Percentiles rank a stretch among this genome's conserved stretches.
phyloP scores from a whole-genome alignment of 2,329 filamentous ascomycete species.

The Microdochium nivale region DNA sequence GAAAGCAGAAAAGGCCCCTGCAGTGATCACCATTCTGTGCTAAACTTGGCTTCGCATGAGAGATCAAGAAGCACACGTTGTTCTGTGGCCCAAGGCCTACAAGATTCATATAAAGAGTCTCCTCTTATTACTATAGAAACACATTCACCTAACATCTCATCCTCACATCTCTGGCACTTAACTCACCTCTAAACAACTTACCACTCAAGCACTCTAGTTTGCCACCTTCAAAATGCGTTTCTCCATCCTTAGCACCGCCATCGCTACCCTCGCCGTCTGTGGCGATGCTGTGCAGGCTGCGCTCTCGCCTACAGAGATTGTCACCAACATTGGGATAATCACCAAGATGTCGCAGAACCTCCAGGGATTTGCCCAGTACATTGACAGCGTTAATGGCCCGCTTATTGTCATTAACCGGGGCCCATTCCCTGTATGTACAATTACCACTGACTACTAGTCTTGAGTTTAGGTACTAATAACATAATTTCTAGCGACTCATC shows the following conservation, averaged over 20 bases:
- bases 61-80: too few relatives aligned
- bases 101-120: too few relatives aligned
- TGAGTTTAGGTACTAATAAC: not conserved
- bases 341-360: conserved; percentile 16
- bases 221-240: conserved; percentile 6
- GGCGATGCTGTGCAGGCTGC: conserved; percentile 7
- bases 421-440: conserved; percentile 19
- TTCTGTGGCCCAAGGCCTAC: too few relatives aligned
- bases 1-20: too few relatives aligned
- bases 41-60: too few relatives aligned
- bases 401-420: conserved; percentile 17
- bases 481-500: conserved; percentile 11
- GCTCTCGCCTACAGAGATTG: conserved; percentile 10
- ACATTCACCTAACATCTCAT: too few relatives aligned
- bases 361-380: conserved; percentile 14
- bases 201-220: not conserved
- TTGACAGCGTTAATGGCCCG: conserved; percentile 15
- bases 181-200: not conserved
- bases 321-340: conserved; percentile 12
- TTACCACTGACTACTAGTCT: too few relatives aligned
- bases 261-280: conserved; percentile 9
- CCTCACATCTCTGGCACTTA: not conserved
- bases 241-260: conserved; percentile 8
- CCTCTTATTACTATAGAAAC: too few relatives aligned
- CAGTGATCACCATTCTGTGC: too few relatives aligned